Base-by-base conservation (phyloP, 1,284 basidiomycete genomes). In the Meira nashicola region DNA sequence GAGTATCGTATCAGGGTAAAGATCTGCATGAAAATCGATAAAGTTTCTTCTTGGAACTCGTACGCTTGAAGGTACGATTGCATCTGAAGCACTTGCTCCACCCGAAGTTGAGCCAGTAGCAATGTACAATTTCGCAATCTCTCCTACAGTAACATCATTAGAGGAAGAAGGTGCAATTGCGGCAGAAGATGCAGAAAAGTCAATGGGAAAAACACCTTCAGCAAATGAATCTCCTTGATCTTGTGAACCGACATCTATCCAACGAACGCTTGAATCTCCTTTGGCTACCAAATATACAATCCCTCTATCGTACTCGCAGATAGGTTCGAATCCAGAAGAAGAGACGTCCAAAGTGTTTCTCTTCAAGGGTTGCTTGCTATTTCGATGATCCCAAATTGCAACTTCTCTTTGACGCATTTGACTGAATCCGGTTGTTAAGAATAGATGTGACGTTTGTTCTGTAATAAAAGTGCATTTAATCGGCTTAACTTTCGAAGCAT, bases 21-120 rank as follows among this genome's bases (percentile, higher is more conserved):
- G 41, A 21, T 59, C 58, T 1, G 39, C 21, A 49, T 59, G 58
- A 43, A 59, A 59, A 21, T 59, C 58, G 40, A 59, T 57, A 25
- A 55, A 59, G n/a, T 52, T 53, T 25, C 58, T 17, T 17, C 58
- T 56, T 6, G 58, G 58, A 17, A 59, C 47, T 14, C 39, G 41
- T 28, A 59, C 46, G 23, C 41, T 48, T 2, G 50, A 39, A 37
- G 58, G 58, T 15, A 59, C 41, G 19, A 59, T 46, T 2, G 41
- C 12, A 37, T 59, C 58, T 10, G 41, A 33, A 12, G 50, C 37
- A 17, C 40, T 46, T 19, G 40, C 55, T 3, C 40, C 37, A 14
- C 55, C 55, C 14, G 38, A 14, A 21, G 46, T 19, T 11, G 44
- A 21, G 9, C 17, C 37, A 14, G 38, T 23, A 25, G 39, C 17